Evolutionary conservation across 768 basidiomycete species (phyloP), one percentile per base, ranked within the genome.

Genomic region (Collybia sp.): DNA sequence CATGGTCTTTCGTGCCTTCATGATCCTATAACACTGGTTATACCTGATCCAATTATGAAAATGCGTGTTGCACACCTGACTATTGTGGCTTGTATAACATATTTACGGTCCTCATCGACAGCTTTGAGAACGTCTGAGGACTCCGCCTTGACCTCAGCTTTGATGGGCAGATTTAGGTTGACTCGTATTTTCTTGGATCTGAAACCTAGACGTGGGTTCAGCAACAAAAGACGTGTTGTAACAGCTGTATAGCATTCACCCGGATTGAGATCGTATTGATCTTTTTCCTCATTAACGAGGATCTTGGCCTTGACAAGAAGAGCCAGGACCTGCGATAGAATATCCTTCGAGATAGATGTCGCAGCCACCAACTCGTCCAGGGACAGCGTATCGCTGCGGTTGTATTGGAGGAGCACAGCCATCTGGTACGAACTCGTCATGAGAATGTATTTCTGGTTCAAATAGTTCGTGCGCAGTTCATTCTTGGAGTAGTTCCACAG

Each of bases 401-500:
- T 99, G 71, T 93, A 99, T 63, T 95, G 93, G 56, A 93, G 62
- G 33, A 98, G 71, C 42, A 99, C 88, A n/a, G 91, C 89, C 83
- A 93, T 93, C 70, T 99, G 96, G 66, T 92, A 98, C 32, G 93
- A 83, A 59, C 90, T 94, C 47, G 92, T 93, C 85, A 94, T 92
- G 60, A 98, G 69, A 55, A 96, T 93, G 71, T 97, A 98, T 71
- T 95, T 97, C 65, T 93, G 91, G 60, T 85, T 87, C 44, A 91
- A 75, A 67, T 96, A 93, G 63, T 89, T 94, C 50, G 95, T 94
- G 49, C 92, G 83, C 36, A 99, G 77, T 61, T 98, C 96, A 68
- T 94, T 95, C 75, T 96, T 95, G 40, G 88, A 93, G 63, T 94
- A 91, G 61, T 97, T 95, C 96, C 96, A 99, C 6, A 98, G 69